Evolutionary conservation across 441 rosid species (phyloP).

Genomic region (Populus tomentosa): DNA sequence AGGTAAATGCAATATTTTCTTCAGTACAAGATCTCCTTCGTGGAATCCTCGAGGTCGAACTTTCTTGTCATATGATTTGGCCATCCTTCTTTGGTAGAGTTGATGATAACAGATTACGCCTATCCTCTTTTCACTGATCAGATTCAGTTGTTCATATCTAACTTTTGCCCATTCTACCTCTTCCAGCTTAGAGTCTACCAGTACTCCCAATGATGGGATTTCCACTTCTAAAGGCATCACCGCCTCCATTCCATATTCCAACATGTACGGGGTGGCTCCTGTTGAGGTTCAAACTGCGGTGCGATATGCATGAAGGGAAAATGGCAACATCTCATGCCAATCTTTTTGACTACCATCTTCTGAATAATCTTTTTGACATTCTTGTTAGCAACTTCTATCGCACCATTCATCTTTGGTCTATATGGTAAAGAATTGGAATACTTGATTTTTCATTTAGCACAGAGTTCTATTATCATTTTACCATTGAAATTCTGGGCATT

Average conservation of each 20-base stretch:
- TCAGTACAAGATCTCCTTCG: too few relatives aligned
- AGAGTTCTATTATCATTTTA: too few relatives aligned
- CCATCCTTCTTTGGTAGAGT: too few relatives aligned
- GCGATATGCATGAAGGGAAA: not conserved
- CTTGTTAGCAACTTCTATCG: not conserved
- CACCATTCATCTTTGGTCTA: not conserved
- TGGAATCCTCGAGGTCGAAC: too few relatives aligned
- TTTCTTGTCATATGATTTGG: too few relatives aligned
- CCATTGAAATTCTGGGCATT: too few relatives aligned
- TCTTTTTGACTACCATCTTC: not conserved
- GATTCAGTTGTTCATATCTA: not conserved
- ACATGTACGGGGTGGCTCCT: not conserved
- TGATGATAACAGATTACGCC: not conserved
- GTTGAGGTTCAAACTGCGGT: not conserved
- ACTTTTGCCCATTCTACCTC: not conserved
- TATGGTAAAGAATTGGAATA: not conserved
- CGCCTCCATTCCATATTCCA: not conserved
- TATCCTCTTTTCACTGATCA: not conserved
- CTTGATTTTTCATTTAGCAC: not conserved
- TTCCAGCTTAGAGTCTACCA: not conserved
- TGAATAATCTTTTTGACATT: not conserved
- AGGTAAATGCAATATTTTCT: too few relatives aligned
- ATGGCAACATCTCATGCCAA: not conserved
- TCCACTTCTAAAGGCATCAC: not conserved
- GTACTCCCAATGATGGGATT: not conserved